Evolutionary conservation across 164 flowering plant genomes (phyloP), one percentile per base, ranked within the genome.

Genomic region (Magnolia officinalis): DNA sequence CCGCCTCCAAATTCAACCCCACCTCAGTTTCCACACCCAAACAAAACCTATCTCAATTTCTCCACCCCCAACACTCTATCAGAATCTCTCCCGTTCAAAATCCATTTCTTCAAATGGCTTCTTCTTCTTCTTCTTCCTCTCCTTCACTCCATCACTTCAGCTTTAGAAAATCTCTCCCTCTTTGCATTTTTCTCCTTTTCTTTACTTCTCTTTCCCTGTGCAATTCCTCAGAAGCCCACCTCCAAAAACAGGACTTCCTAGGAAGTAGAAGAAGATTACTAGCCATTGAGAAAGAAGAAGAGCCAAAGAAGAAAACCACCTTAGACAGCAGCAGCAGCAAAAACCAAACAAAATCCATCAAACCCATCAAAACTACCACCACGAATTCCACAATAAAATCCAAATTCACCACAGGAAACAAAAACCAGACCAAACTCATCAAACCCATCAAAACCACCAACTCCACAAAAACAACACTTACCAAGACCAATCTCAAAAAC

Each of bases 401-500:
- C 72, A 75, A 75, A 67, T 14, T 50, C 72, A 23, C 64, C 51
- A 26, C 21, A 51, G 71, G 26, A 67, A 67, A 16, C n/a, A 74
- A 65, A 21, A 66, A 21, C 20, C 76, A 74, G 19, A 66, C n/a
- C 64, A 63, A 74, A n/a, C 52, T 31, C 75, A 37, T 18, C 29
- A 74, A 37, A 63, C 55, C 73, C 80, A 72, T 75, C 79, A 82
- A 83, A 76, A 73, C 77, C 79, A n/a, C 74, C 50, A 77, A 67
- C 59, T 75, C 81, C 58, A 78, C 71, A 63, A 55, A 55, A 16
- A 55, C 13, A 55, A 2, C 61, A 16, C 61, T 88, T 78, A 86
- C 92, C 50, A 83, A 88, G 4, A 68, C 78, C 67, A 82, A 51
- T 21, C 65, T 69, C 81, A 70, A 78, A 64, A 78, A 81, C 51